Conservation (phyloP, 1,139 yeast species). For the Nematodospora anomalae region DNA sequence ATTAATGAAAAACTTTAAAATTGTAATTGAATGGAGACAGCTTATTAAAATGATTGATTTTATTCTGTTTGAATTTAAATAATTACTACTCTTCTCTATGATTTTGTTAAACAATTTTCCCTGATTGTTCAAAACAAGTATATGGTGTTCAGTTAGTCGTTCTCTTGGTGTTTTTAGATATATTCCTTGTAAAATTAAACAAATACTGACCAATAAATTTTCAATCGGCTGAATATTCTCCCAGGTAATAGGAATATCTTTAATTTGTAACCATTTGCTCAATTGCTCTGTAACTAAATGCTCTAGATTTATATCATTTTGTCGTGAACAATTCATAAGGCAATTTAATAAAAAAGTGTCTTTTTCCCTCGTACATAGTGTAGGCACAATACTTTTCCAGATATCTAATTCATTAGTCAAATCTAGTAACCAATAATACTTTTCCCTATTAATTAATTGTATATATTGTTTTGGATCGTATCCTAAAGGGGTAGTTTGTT, state of each 20-base stretch:
- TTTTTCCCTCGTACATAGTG: slow-evolving; percentile 26
- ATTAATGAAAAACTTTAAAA: slow-evolving; percentile 31
- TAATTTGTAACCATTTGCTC: slow-evolving; percentile 23
- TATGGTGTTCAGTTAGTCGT: slow-evolving; percentile 15
- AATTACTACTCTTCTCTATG: slow-evolving; percentile 20
- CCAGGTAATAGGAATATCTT: slow-evolving; percentile 2
- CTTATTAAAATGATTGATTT: slow-evolving; percentile 26
- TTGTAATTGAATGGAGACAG: slow-evolving; percentile 32
- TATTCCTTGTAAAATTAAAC: slow-evolving; percentile 27
- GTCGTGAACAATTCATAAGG: slow-evolving; percentile 30
- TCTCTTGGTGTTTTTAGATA: slow-evolving; percentile 13
- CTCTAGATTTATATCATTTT: slow-evolving; percentile 16
- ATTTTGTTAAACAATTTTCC: slow-evolving; percentile 32
- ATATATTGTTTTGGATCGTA: slow-evolving; percentile 16
- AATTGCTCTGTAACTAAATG: slow-evolving; percentile 21
- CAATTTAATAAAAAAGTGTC: slow-evolving; percentile 31
- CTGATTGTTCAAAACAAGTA: slow-evolving; percentile 31
- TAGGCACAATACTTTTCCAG: slow-evolving; percentile 44
- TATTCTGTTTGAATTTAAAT: slow-evolving; percentile 13
- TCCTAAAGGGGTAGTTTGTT: slow-evolving; percentile 2
- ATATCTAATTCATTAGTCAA: slow-evolving; percentile 38
- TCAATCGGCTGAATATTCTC: slow-evolving; percentile 16
- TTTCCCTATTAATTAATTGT: slow-evolving; percentile 31
- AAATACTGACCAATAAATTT: slow-evolving; percentile 31
- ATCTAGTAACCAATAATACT: slow-evolving; percentile 42